Evolutionary conservation across 2,329 filamentous ascomycete species (phyloP).

Genomic region (Xylariaceae sp.): DNA sequence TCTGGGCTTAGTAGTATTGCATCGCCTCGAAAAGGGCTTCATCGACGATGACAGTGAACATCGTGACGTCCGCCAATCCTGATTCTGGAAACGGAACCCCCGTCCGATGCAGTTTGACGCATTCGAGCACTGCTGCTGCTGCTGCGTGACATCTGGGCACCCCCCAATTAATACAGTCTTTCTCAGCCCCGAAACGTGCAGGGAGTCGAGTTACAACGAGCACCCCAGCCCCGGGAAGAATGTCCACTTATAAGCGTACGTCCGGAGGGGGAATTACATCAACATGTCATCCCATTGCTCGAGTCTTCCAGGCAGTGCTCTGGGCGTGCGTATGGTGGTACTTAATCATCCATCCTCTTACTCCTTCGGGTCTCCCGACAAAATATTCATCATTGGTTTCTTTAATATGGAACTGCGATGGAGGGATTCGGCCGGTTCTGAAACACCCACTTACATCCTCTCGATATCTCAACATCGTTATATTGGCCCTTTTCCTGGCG

Average conservation of each 20-base stretch:
- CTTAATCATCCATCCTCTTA: neutral
- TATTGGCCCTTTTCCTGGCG: neutral
- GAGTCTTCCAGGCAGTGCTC: neutral
- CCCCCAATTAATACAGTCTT: slow-evolving; percentile 8
- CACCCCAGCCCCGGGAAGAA: neutral
- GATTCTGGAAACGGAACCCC: neutral
- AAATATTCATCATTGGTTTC: neutral
- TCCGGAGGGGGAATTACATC: neutral
- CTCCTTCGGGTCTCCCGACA: neutral
- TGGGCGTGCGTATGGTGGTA: neutral
- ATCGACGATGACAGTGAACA: neutral
- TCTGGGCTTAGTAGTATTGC: neutral
- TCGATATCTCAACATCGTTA: neutral
- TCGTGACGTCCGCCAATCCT: neutral
- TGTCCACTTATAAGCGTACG: neutral
- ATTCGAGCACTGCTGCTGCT: neutral
- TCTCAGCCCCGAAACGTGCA: slow-evolving; percentile 18
- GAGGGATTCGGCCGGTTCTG: neutral
- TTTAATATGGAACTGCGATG: neutral
- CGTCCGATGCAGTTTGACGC: neutral
- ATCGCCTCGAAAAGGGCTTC: neutral
- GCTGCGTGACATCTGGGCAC: slow-evolving; percentile 6
- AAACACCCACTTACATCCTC: neutral
- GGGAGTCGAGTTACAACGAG: neutral
- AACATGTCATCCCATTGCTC: neutral